Evolutionary conservation across 2,329 filamentous ascomycete species (phyloP).

Genomic region (Fusarium miscanthi): DNA sequence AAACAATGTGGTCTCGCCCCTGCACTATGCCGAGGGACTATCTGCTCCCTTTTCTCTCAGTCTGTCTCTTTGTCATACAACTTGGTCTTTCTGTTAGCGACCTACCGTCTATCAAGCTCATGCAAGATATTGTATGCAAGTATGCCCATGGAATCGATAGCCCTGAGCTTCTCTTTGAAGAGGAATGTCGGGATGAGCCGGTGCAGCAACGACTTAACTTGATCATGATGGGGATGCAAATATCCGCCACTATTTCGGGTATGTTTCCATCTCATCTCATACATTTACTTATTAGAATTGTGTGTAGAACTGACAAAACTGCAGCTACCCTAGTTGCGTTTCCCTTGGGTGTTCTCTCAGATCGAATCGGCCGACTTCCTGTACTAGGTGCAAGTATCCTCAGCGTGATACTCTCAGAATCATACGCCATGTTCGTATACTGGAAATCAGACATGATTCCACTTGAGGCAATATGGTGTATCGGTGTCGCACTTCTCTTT

Average conservation of each 20-base stretch:
- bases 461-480: slow-evolving; percentile 41
- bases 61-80: slow-evolving; percentile 41
- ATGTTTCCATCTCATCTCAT: background rate
- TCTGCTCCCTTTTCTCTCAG: slow-evolving; percentile 39
- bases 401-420: slow-evolving; percentile 40
- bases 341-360: slow-evolving; percentile 39
- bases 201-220: slow-evolving; percentile 42
- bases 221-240: slow-evolving; percentile 34
- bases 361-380: slow-evolving; percentile 41
- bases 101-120: slow-evolving; percentile 35
- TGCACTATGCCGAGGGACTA: slow-evolving; percentile 22
- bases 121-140: slow-evolving; percentile 44
- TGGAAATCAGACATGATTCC: slow-evolving; percentile 36
- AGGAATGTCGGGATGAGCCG: slow-evolving; percentile 26
- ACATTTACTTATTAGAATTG: background rate
- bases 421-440: slow-evolving; percentile 35
- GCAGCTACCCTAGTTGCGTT: slow-evolving; percentile 39
- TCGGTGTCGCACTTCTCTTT: slow-evolving; percentile 37
- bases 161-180: slow-evolving; percentile 27
- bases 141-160: background rate
- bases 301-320: background rate
- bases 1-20: slow-evolving; percentile 21
- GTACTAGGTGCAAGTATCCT: slow-evolving; percentile 41
- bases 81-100: slow-evolving; percentile 41
- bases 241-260: slow-evolving; percentile 38